Conservation (phyloP, 495 filamentous ascomycete species). For the Ascobolus immersus region DNA sequence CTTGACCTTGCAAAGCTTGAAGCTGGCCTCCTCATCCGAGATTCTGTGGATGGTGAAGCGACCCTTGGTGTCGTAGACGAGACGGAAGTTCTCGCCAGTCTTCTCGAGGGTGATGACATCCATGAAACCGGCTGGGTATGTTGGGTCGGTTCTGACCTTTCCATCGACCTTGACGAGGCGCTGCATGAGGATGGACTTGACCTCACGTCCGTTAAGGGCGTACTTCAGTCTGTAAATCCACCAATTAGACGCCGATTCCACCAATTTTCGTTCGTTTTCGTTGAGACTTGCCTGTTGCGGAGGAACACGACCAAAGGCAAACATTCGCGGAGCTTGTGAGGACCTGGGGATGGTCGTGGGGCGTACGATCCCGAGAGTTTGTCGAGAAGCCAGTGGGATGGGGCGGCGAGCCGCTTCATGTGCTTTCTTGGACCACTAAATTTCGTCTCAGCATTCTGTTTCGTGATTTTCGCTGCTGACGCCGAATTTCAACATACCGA, state of each 20-base stretch:
- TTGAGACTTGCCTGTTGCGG: constrained; percentile 33
- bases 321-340: constrained; percentile 97
- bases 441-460: not conserved
- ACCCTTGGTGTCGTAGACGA: constrained; percentile 99
- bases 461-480: too few relatives aligned
- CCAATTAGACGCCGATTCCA: not conserved
- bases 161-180: constrained; percentile 97
- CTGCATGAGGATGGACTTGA: constrained; percentile 96
- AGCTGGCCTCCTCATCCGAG: constrained; percentile 87
- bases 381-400: constrained; percentile 98
- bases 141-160: constrained; percentile 96
- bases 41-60: constrained; percentile 99
- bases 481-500: constrained; percentile 15
- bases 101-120: constrained; percentile 98
- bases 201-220: constrained; percentile 88
- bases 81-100: constrained; percentile 98
- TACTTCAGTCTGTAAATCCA: constrained; percentile 61
- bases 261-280: not conserved
- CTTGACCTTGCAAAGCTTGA: constrained; percentile 99
- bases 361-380: constrained; percentile 31
- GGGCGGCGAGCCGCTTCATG: constrained; percentile 96
- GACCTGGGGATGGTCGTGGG: constrained; percentile 36
- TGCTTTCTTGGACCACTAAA: constrained; percentile 46
- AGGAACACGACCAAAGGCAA: constrained; percentile 98
- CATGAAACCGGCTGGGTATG: constrained; percentile 97